phyloP scores from a whole-genome alignment of 441 rosid genomes.

The Caryocar brasiliense region DNA sequence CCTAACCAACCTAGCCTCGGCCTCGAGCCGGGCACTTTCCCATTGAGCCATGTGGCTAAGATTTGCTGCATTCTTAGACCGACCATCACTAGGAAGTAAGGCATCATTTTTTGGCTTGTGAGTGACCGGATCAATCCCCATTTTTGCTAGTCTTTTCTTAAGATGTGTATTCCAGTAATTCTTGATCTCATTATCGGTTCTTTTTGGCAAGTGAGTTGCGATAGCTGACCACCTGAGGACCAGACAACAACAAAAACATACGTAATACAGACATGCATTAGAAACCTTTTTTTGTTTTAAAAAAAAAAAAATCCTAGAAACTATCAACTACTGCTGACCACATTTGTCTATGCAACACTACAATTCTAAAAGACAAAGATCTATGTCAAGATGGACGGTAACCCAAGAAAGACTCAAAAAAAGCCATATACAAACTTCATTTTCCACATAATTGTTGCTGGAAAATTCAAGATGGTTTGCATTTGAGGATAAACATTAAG shows the following conservation, averaged over 20 bases:
- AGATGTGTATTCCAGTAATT: slow-evolving; percentile 98
- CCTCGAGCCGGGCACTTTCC: slow-evolving; percentile 95
- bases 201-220: slow-evolving; percentile 81
- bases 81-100: slow-evolving; percentile 46
- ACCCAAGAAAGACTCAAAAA: not conserved
- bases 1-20: slow-evolving; percentile 83
- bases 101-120: slow-evolving; percentile 87
- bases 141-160: slow-evolving; percentile 73
- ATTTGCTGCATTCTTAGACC: slow-evolving; percentile 72
- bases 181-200: slow-evolving; percentile 95
- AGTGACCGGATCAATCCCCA: slow-evolving; percentile 99
- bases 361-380: not conserved
- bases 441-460: not conserved
- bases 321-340: slow-evolving; percentile 5
- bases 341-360: slow-evolving; percentile 7
- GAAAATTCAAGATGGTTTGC: not conserved
- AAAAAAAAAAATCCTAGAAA: slow-evolving; percentile 9
- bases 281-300: not conserved
- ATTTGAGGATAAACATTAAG: slow-evolving; percentile 7
- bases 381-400: not conserved
- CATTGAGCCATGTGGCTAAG: slow-evolving; percentile 98
- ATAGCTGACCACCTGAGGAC: slow-evolving; percentile 84
- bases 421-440: not conserved
- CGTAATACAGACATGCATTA: slow-evolving; percentile 9
- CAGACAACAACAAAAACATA: slow-evolving; percentile 6